Conservation (phyloP, 2,329 filamentous ascomycete species). For the Ceratocystis diversiconidia region DNA sequence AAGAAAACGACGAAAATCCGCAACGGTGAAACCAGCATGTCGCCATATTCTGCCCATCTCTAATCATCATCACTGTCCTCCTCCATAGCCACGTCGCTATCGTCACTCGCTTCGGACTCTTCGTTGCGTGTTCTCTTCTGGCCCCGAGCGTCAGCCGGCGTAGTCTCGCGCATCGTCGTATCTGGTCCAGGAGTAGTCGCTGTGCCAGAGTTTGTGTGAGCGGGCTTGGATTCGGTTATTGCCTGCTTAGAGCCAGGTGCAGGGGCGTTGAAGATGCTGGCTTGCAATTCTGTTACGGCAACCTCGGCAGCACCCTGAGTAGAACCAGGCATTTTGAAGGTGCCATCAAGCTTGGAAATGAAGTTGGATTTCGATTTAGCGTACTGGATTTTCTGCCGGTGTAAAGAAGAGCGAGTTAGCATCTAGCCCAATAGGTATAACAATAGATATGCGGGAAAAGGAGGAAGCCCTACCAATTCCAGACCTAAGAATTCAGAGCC, state of each 20-base stretch:
- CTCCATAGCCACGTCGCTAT: slow-evolving; percentile 54
- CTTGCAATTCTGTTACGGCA: slow-evolving; percentile 59
- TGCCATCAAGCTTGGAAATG: slow-evolving; percentile 82
- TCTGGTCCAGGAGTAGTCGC: slow-evolving; percentile 24
- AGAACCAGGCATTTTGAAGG: slow-evolving; percentile 55
- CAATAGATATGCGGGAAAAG: not conserved
- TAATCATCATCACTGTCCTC: slow-evolving; percentile 61
- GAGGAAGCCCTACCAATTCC: slow-evolving; percentile 52
- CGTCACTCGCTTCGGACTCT: slow-evolving; percentile 54
- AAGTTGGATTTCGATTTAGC: slow-evolving; percentile 80
- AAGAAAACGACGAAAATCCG: not conserved
- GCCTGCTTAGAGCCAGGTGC: slow-evolving; percentile 35
- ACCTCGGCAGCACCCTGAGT: slow-evolving; percentile 38
- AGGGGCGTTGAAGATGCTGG: slow-evolving; percentile 64
- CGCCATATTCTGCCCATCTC: slow-evolving; percentile 18
- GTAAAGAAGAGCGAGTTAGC: not conserved
- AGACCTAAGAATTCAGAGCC: slow-evolving; percentile 75
- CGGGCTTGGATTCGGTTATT: slow-evolving; percentile 24
- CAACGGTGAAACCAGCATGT: not conserved
- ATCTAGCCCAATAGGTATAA: not conserved
- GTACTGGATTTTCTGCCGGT: slow-evolving; percentile 77
- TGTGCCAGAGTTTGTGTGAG: slow-evolving; percentile 32
- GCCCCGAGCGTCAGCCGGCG: slow-evolving; percentile 41
- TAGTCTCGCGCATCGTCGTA: slow-evolving; percentile 36
- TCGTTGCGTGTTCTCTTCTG: slow-evolving; percentile 61